These are phyloP conservation scores for Salmacisia buchloeana DNA, from an alignment of 1,284 basidiomycete genomes.

Conservation along the genomic window DNA sequence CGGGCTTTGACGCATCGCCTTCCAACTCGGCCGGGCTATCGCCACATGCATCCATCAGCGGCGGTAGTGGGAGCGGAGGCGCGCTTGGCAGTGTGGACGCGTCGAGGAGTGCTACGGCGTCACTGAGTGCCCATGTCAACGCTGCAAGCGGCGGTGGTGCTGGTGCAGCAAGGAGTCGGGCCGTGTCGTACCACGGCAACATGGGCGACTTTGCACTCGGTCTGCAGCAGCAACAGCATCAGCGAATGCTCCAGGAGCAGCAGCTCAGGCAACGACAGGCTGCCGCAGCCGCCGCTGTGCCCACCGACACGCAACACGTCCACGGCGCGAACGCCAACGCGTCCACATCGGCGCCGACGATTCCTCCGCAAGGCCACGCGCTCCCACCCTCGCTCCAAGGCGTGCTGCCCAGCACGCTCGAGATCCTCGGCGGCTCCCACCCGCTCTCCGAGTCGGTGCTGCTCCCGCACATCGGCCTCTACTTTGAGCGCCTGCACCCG, in stretches of 20 bases:
- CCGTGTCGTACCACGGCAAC: not conserved
- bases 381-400: not conserved
- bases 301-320: conserved; percentile 14
- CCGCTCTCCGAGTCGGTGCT: conserved; percentile 36
- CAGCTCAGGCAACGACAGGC: not conserved
- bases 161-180: not conserved
- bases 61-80: not conserved
- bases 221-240: conserved; percentile 1
- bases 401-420: conserved; percentile 7
- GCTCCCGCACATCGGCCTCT: conserved; percentile 41
- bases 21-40: not conserved
- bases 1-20: not conserved
- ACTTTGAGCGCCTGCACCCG: conserved; percentile 43
- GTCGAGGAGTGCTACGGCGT: not conserved
- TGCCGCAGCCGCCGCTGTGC: conserved; percentile 1
- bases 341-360: not conserved
- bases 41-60: not conserved
- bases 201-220: not conserved
- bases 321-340: conserved; percentile 19
- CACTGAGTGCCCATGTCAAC: not conserved
- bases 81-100: not conserved
- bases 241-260: not conserved
- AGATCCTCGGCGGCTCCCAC: conserved; percentile 21
- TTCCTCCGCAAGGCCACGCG: not conserved
- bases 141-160: not conserved